These are phyloP conservation scores for Pezizomycotina sp. DNA, from an alignment of 2,329 filamentous ascomycete genomes.

Conservation along the genomic window DNA sequence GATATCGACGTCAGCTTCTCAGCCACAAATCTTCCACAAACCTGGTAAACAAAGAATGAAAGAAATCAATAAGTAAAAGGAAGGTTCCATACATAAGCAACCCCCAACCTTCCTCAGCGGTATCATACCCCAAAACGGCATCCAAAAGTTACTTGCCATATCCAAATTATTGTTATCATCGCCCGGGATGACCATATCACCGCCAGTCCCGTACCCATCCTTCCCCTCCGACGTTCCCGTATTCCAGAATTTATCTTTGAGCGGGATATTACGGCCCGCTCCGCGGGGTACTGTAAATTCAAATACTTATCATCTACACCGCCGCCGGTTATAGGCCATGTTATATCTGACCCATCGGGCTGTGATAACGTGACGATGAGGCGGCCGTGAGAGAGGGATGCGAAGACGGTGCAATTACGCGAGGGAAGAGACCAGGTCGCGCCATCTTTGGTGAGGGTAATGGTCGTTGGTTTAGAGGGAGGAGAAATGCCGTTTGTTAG, in stretches of 20 bases:
- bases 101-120: conserved; percentile 1
- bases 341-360: conserved; percentile 3
- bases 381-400: not conserved
- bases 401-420: conserved; percentile 1
- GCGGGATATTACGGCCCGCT: conserved; percentile 4
- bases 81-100: conserved; percentile 4
- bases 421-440: conserved; percentile 2
- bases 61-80: not conserved
- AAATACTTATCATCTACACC: conserved; percentile 4
- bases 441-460: not conserved
- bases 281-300: conserved; percentile 8
- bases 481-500: conserved; percentile 1
- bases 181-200: conserved; percentile 4
- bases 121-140: conserved; percentile 9
- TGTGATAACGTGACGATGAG: conserved; percentile 2
- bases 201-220: conserved; percentile 1
- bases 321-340: conserved; percentile 6
- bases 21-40: not conserved
- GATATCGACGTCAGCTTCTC: no score
- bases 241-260: conserved; percentile 7
- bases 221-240: not conserved
- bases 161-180: not conserved
- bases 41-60: not conserved
- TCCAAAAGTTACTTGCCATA: conserved; percentile 4
- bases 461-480: not conserved